Base-by-base conservation (phyloP, 140 eudicot genomes). In the Bidens hawaiensis region DNA sequence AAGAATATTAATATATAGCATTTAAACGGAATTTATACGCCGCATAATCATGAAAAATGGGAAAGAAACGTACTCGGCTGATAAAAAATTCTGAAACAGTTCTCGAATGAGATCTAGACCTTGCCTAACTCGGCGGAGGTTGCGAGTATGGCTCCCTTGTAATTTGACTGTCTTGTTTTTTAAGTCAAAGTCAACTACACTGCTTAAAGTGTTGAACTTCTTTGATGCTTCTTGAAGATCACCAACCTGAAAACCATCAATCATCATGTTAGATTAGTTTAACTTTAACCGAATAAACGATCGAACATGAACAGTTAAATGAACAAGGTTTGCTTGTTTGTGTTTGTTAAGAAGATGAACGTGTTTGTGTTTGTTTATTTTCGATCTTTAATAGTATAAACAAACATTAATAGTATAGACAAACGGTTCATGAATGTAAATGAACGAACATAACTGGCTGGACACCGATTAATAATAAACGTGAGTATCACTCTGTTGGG, bases 61-160 rank as follows among this genome's bases (percentile, higher is more conserved):
- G 51, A 28, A 24, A 11, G 19, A 42, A 24, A 73, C 99, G 5
- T 82, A 91, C 99, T 79, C 77, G 16, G 96, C 30, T 33, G 96
- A 80, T 68, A 91, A 64, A 67, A 91, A 87, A 47, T 85, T 85
- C 65, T 84, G 75, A 73, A 91, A 91, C 55, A 91, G 30, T 43
- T 81, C 96, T 73, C 95, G 70, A 25, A 87, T 78, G 72, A 91
- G 99, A 75, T 91, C 99, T 18, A 91, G 83, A 65, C 99, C 99
- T 79, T 91, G 99, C 69, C 99, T 72, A 80, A 91, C 99, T 78
- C 99, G 85, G 59, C 93, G 96, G 38, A 91, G 74, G 41, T 91
- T 87, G 48, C 99, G 95, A 12, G 96, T 82, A 45, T 78, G 95
- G 78, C 99, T 91, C 52, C 99, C 96, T 15, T 74, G 95, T 65